Conservation (phyloP, 805 yeast species). For the Candida verbasci region DNA sequence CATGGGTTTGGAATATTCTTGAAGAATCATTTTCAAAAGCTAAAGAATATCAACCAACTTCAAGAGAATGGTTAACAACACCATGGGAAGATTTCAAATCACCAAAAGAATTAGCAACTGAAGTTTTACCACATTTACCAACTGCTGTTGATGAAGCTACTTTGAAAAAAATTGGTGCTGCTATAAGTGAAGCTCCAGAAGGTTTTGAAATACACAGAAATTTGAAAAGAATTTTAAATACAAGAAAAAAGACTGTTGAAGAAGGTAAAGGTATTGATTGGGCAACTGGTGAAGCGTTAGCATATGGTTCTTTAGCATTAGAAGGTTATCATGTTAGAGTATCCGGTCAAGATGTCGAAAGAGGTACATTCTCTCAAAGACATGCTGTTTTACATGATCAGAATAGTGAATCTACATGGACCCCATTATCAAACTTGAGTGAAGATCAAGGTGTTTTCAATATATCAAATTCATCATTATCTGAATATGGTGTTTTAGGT, state of each 20-base stretch:
- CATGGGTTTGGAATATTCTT: conserved; percentile 94
- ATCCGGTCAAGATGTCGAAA: conserved; percentile 99
- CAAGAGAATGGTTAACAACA: conserved; percentile 96
- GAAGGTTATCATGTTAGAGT: conserved; percentile 97
- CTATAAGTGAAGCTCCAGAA: conserved; percentile 80
- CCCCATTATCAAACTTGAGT: conserved; percentile 78
- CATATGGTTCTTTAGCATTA: conserved; percentile 84
- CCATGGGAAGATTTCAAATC: conserved; percentile 99
- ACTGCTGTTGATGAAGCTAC: conserved; percentile 75
- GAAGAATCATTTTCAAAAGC: conserved; percentile 88
- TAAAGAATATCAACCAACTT: conserved; percentile 83
- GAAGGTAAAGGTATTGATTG: conserved; percentile 95
- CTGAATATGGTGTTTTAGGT: conserved; percentile 99
- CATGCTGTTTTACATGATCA: conserved; percentile 98
- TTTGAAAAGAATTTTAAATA: conserved; percentile 87
- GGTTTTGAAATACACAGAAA: conserved; percentile 90
- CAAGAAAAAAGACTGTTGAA: conserved; percentile 82
- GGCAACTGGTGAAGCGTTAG: conserved; percentile 99
- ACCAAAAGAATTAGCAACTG: conserved; percentile 94
- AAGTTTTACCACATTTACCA: conserved; percentile 92
- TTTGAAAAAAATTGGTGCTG: conserved; percentile 73
- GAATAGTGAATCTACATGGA: conserved; percentile 72
- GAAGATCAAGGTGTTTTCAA: conserved; percentile 82
- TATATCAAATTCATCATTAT: conserved; percentile 90
- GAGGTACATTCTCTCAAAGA: conserved; percentile 99